Evolutionary conservation across 495 filamentous ascomycete genomes (phyloP), one percentile per base, ranked within the genome.

Genomic region (Penicillium subrubescens): DNA sequence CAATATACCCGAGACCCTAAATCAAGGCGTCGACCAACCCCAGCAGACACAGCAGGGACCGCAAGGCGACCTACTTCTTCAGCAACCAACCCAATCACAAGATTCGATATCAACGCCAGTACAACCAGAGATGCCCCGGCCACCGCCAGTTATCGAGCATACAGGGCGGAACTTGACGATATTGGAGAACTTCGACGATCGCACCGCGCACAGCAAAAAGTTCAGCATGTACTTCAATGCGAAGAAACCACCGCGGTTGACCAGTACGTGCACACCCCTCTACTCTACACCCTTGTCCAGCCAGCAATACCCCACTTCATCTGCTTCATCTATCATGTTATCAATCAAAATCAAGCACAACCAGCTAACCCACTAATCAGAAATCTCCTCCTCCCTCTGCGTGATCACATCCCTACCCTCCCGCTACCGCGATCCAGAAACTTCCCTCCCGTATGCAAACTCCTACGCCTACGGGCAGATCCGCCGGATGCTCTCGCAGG

Each of bases 371-470:
- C 35, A 48, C 11, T 55, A 23, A 27, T 11, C 44, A 81, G 79
- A 83, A 73, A 81, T 81, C 57, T 81, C 80, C 21, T 78, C 71
- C 72, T 83, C 74, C 73, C 81, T 89, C 54, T 96, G 92, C 73
- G 87, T 88, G 58, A 94, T 96, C 74, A 95, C 92, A 10, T 87
- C 88, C 66, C 85, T 90, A 54, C 88, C 89, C 44, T 92, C 92
- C 23, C 86, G 83, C 50, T 95, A 92, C 73, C 82, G 87, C 39
- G 92, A 96, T 68, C 90, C 91, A 0, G 83, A 82, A 64, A 96
- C 92, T 0, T 89, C 89, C 0, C 82, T 96, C 25, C 86, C 90
- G 11, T 96, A 92, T 74, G 84, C 85, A 41, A 92, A 90, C 68
- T 77, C 86, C 25, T 88, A 89, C 63, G 92, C 91, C 8, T 95